A percentile compares a stretch with the other conserved stretches of the same genome.
Conservation (phyloP, 2,329 filamentous ascomycete species). For the Alternaria sp. region DNA sequence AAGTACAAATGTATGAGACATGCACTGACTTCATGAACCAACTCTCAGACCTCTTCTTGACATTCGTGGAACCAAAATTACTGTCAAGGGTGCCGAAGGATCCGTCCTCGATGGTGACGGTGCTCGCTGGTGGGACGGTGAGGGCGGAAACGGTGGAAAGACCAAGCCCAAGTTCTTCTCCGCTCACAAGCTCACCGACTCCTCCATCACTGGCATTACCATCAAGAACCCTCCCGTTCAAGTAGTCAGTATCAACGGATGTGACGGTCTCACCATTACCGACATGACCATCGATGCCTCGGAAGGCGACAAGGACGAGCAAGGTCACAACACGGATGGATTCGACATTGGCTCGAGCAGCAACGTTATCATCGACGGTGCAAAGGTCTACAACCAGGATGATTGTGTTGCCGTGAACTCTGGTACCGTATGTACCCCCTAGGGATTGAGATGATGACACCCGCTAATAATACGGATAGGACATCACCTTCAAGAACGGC, state of each 20-base stretch:
- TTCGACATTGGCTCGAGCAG: conserved; percentile 61
- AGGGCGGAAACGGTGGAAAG: conserved; percentile 56
- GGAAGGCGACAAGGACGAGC: conserved; percentile 53
- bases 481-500: conserved; percentile 48
- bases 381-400: conserved; percentile 63
- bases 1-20: neutral
- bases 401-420: conserved; percentile 66
- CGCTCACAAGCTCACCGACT: conserved; percentile 59
- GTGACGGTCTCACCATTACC: conserved; percentile 53
- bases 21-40: neutral
- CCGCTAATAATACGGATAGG: conserved; percentile 9
- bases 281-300: conserved; percentile 63
- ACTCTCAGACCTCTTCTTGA: conserved; percentile 60
- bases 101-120: conserved; percentile 64
- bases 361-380: conserved; percentile 57
- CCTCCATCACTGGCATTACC: conserved; percentile 57
- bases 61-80: conserved; percentile 64
- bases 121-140: conserved; percentile 58
- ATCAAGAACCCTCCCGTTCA: conserved; percentile 63
- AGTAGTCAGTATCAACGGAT: conserved; percentile 55
- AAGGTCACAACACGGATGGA: conserved; percentile 60
- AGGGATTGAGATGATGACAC: neutral
- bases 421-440: conserved; percentile 45
- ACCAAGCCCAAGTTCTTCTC: conserved; percentile 59
- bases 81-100: conserved; percentile 63